Percentiles rank a stretch among this genome's conserved stretches.
Evolutionary conservation across 1,139 yeast genomes (phyloP).

Genomic region (Candida sp.): DNA sequence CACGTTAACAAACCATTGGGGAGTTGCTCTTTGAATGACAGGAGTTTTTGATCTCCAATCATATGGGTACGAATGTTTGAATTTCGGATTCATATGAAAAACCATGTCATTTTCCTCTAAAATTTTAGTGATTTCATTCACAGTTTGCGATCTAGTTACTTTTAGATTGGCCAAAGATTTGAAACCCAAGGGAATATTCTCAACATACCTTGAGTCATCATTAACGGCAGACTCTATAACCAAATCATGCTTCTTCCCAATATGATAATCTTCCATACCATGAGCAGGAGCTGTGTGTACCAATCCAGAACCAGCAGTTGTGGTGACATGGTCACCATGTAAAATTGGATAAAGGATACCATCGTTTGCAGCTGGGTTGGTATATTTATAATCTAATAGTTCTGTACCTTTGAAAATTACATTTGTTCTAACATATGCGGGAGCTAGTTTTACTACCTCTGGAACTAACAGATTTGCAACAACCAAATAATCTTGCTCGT

Average conservation of each 20-base stretch:
- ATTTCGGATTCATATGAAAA: constrained; percentile 43
- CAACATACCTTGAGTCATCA: constrained; percentile 60
- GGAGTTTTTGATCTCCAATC: constrained; percentile 98
- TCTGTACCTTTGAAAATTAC: constrained; percentile 36
- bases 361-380: constrained; percentile 51
- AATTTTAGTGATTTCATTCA: constrained; percentile 29
- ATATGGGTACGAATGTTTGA: constrained; percentile 86
- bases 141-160: constrained; percentile 61
- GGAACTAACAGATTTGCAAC: constrained; percentile 47
- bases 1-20: constrained; percentile 95
- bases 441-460: constrained; percentile 25
- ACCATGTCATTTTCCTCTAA: constrained; percentile 46
- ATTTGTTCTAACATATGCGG: constrained; percentile 24
- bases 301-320: constrained; percentile 85
- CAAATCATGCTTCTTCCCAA: constrained; percentile 59
- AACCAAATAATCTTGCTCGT: constrained; percentile 37
- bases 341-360: constrained; percentile 52
- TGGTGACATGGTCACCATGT: constrained; percentile 80
- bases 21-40: constrained; percentile 90
- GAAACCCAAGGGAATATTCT: constrained; percentile 38
- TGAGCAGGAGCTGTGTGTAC: constrained; percentile 99
- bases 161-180: constrained; percentile 48
- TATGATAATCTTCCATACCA: constrained; percentile 87
- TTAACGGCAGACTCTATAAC: constrained; percentile 76
- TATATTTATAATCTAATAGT: constrained; percentile 45